Base-by-base conservation (phyloP, 768 basidiomycete species). In the Pulveroboletus frians region DNA sequence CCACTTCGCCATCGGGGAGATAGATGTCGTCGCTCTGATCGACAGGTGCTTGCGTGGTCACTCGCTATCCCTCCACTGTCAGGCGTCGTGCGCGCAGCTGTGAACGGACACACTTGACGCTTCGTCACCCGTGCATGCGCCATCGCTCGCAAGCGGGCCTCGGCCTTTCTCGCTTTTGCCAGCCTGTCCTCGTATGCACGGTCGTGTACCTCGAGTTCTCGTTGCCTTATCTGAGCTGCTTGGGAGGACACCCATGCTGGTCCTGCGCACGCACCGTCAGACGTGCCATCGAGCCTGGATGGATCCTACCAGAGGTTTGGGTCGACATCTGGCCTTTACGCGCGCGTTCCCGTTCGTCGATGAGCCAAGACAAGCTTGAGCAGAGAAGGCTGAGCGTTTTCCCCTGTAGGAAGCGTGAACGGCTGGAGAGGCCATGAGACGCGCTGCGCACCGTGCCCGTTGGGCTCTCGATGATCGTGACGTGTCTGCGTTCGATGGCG, bases 401-500 rank as follows among this genome's bases (percentile, higher is more conserved):
- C 23, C 92, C 92, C 91, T 93, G 59, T 2, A 18, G n/a, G 3
- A 20, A 27, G 30, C 5, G 47, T 53, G 41, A 49, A 23, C 17
- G 14, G 43, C 11, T 49, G 1, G 21, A 29, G 21, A 15, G 31
- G 15, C n/a, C 6, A 32, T 20, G 35, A 4, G 26, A 48, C 13
- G 23, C 26, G 9, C 31, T 37, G 60, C 79, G 65, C 50, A 90
- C 91, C 21, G 91, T 93, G 58, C 91, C 92, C 0, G 92, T 93
- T 0, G 92, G 92, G 56, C 86, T 89, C 66, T 93, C 91, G 27
- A 94, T 77, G 42, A 97, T 85, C 1, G 91, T 79, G 15, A 96
- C 79, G 55, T 82, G 81, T 39, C 71, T 72, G n/a, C 71, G 56
- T 64, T 94, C 91, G 39, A 96, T 86, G 0, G 85, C 76, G 6